phyloP scores from a whole-genome alignment of 345 rosid species.

The Draba incana region DNA sequence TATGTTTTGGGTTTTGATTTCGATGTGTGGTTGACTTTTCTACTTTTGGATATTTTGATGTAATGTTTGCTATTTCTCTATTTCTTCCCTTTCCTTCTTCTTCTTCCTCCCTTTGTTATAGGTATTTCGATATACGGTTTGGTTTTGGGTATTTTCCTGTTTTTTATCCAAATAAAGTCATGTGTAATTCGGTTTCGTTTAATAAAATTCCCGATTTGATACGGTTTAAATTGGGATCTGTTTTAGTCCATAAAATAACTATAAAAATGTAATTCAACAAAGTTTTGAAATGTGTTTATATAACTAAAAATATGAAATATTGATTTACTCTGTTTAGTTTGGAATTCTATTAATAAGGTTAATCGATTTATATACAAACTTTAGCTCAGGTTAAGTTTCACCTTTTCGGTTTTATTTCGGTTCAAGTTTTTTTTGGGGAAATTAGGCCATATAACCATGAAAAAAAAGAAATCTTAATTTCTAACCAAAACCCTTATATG shows the following conservation, averaged over 20 bases:
- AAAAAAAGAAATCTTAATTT: too few species aligned
- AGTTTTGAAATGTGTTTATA: too few species aligned
- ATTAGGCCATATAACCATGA: too few species aligned
- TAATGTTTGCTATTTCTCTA: conserved; percentile 4
- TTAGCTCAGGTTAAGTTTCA: not conserved
- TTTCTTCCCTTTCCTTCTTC: not conserved
- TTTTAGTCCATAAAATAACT: too few species aligned
- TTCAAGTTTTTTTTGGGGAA: too few species aligned
- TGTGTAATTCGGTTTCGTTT: not conserved
- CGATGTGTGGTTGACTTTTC: conserved; percentile 19
- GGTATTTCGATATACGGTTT: not conserved
- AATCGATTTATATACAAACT: not conserved
- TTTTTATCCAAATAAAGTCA: not conserved
- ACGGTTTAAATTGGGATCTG: not conserved
- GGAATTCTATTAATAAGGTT: too few species aligned
- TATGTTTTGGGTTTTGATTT: conserved; percentile 25
- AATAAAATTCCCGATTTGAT: not conserved
- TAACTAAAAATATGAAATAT: too few species aligned
- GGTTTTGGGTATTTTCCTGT: not conserved
- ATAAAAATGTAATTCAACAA: too few species aligned
- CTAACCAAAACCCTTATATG: too few species aligned
- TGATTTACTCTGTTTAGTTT: too few species aligned
- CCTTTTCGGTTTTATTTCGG: not conserved
- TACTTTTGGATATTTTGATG: conserved; percentile 14
- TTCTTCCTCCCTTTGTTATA: not conserved